Conservation (phyloP, 345 rosid genomes). For the Erodium maritimum region DNA sequence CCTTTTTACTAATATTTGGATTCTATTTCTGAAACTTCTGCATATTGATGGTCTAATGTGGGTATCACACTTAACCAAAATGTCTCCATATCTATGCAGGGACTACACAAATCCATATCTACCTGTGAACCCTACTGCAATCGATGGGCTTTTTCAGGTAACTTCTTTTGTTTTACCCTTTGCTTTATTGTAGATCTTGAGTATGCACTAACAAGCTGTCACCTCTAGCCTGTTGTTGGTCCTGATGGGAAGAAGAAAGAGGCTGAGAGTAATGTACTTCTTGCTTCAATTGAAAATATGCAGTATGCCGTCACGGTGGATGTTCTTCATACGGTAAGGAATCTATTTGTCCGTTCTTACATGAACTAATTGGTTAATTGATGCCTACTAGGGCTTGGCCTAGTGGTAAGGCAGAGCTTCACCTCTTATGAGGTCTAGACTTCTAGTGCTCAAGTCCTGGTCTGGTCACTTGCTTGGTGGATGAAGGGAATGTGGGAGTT, state of each 20-base stretch:
- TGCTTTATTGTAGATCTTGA: neutral
- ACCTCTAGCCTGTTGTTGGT: conserved; percentile 55
- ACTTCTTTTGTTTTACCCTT: conserved; percentile 5
- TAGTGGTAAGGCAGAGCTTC: no score
- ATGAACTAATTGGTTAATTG: no score
- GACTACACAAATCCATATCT: conserved; percentile 95
- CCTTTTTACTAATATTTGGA: neutral
- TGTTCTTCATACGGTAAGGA: conserved; percentile 72
- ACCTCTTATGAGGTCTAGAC: no score
- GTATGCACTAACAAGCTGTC: conserved; percentile 13
- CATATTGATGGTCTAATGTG: neutral
- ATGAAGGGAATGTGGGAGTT: no score
- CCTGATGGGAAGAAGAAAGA: conserved; percentile 88
- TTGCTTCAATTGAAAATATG: conserved; percentile 93
- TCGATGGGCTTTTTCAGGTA: conserved; percentile 79
- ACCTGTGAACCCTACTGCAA: conserved; percentile 93
- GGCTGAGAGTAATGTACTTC: conserved; percentile 86
- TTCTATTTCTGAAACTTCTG: neutral
- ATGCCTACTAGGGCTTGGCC: no score
- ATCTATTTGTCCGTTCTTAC: conserved; percentile 2
- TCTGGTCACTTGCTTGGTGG: no score
- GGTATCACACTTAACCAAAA: neutral
- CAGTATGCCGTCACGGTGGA: conserved; percentile 94
- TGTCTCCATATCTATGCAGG: conserved; percentile 30
- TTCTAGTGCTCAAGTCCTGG: no score